These are phyloP conservation scores for Claviceps citrina DNA, from an alignment of 2,329 filamentous ascomycete species.

Conservation along the genomic window DNA sequence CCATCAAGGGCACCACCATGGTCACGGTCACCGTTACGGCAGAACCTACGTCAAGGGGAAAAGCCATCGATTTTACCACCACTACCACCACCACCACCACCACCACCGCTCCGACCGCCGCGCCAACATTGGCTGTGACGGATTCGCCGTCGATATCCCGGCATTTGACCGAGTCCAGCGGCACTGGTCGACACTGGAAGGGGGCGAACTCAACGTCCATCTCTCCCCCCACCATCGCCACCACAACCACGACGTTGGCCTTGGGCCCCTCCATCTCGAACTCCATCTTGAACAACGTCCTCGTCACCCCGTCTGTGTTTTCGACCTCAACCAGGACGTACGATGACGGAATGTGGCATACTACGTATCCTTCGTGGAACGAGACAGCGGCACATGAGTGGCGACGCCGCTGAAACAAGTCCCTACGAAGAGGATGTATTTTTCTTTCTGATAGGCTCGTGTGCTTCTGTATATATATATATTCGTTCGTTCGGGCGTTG, in stretches of 20 bases:
- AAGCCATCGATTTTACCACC: not conserved
- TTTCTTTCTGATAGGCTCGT: too few species aligned
- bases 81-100: not conserved
- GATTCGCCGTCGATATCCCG: too few species aligned
- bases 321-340: conserved; percentile 16
- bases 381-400: conserved; percentile 14
- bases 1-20: conserved; percentile 10
- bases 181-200: too few species aligned
- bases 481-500: too few species aligned
- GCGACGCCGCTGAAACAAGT: not conserved
- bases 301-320: conserved; percentile 3
- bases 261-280: too few species aligned
- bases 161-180: too few species aligned
- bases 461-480: too few species aligned
- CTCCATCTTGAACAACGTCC: conserved; percentile 3
- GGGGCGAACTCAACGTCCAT: too few species aligned
- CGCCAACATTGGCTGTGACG: too few species aligned
- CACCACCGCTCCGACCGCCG: not conserved
- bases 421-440: too few species aligned
- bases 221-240: too few species aligned
- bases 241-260: too few species aligned
- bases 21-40: conserved; percentile 1
- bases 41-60: not conserved
- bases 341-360: conserved; percentile 31
- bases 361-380: conserved; percentile 30